phyloP scores from a whole-genome alignment of 805 yeast genomes.

The Ogataea chonburiensis region DNA sequence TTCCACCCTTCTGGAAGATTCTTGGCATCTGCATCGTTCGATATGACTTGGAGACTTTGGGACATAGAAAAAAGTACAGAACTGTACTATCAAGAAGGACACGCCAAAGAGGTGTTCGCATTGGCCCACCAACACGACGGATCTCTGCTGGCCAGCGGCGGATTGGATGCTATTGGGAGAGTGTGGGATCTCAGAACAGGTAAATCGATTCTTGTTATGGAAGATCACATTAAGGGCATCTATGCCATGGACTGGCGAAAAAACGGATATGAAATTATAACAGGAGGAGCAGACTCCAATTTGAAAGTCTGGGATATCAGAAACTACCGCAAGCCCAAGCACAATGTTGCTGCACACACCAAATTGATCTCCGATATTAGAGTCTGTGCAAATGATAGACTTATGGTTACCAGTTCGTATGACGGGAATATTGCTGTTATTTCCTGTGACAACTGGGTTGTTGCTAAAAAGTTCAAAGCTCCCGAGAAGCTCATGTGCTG shows the following conservation, averaged over 20 bases:
- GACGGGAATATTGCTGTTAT: conserved; percentile 66
- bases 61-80: conserved; percentile 53
- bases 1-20: conserved; percentile 63
- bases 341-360: conserved; percentile 66
- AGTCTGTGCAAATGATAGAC: conserved; percentile 44
- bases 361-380: conserved; percentile 66
- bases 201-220: conserved; percentile 51
- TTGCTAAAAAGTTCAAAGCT: conserved; percentile 50
- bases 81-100: conserved; percentile 80
- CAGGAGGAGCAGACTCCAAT: conserved; percentile 81
- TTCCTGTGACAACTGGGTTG: conserved; percentile 71
- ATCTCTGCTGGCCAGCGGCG: conserved; percentile 69
- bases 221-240: conserved; percentile 71
- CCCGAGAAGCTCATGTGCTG: conserved; percentile 72
- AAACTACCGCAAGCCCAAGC: conserved; percentile 35
- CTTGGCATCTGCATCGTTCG: conserved; percentile 74
- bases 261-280: conserved; percentile 72
- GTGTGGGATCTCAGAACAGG: conserved; percentile 91
- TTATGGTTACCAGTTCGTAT: conserved; percentile 62
- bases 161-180: conserved; percentile 68
- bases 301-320: conserved; percentile 88
- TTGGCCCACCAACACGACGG: conserved; percentile 75
- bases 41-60: conserved; percentile 88
- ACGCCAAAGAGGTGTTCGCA: conserved; percentile 65
- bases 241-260: conserved; percentile 71